phyloP scores from a whole-genome alignment of 2,329 filamentous ascomycete genomes.

The Colletotrichum lentis region DNA sequence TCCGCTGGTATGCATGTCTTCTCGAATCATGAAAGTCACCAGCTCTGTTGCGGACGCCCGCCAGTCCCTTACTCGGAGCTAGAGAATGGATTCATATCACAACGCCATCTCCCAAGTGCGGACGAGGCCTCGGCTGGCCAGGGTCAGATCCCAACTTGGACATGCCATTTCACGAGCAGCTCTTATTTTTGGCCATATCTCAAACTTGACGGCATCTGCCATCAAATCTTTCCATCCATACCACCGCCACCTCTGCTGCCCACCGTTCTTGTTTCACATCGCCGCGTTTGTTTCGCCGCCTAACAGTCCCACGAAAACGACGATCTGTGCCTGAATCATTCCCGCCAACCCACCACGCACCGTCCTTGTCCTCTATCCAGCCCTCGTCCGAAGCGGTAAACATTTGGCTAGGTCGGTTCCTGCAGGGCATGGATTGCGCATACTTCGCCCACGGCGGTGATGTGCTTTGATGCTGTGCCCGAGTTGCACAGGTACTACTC shows the following conservation, averaged over 20 bases:
- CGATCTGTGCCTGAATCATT: constrained; percentile 30
- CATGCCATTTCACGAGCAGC: neutral
- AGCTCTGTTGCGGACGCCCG: constrained; percentile 7
- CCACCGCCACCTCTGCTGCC: constrained; percentile 25
- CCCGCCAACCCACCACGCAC: constrained; percentile 14
- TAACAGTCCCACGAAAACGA: constrained; percentile 24
- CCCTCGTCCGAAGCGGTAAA: constrained; percentile 34
- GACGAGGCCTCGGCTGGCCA: constrained; percentile 23
- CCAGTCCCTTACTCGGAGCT: constrained; percentile 20
- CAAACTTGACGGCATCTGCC: constrained; percentile 36
- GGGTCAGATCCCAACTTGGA: constrained; percentile 6
- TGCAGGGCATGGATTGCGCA: constrained; percentile 27
- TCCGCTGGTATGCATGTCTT: neutral
- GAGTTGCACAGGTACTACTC: constrained; percentile 29
- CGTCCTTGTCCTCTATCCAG: constrained; percentile 30
- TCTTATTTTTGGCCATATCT: constrained; percentile 29
- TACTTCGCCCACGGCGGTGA: constrained; percentile 15
- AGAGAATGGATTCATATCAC: constrained; percentile 21
- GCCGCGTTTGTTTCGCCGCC: constrained; percentile 35
- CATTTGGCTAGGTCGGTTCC: constrained; percentile 27
- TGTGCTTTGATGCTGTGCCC: constrained; percentile 32
- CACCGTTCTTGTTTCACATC: constrained; percentile 37
- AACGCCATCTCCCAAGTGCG: constrained; percentile 25
- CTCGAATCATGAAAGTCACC: constrained; percentile 17
- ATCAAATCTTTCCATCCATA: constrained; percentile 27